phyloP scores from a whole-genome alignment of 495 filamentous ascomycete species.

The Hypomontagnella monticulosa region DNA sequence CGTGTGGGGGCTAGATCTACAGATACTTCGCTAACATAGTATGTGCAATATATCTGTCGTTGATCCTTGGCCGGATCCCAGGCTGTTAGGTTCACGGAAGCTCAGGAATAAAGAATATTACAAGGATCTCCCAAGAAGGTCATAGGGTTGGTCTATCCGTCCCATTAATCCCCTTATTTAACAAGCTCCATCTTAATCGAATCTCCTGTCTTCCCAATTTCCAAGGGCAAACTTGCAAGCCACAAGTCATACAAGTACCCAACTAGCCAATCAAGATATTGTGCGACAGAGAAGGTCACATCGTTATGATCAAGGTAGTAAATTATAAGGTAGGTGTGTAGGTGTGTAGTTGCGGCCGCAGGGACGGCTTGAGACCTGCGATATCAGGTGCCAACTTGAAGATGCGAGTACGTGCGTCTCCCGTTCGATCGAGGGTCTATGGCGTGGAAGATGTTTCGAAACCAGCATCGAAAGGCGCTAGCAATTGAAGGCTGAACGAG shows the following conservation, averaged over 20 bases:
- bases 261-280: not conserved
- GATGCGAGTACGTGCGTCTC: slow-evolving; percentile 43
- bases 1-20: no score
- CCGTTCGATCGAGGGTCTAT: slow-evolving; percentile 14
- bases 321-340: slow-evolving; percentile 2
- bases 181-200: slow-evolving; percentile 9
- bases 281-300: not conserved
- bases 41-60: not conserved
- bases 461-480: slow-evolving; percentile 16
- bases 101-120: slow-evolving; percentile 1
- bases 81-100: slow-evolving; percentile 2
- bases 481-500: slow-evolving; percentile 12
- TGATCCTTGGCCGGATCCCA: no score
- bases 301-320: slow-evolving; percentile 4
- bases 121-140: slow-evolving; percentile 16
- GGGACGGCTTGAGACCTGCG: slow-evolving; percentile 5
- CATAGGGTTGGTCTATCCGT: slow-evolving; percentile 9
- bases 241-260: not conserved
- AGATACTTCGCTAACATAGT: not conserved
- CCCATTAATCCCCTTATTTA: not conserved
- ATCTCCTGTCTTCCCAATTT: slow-evolving; percentile 4
- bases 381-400: slow-evolving; percentile 37
- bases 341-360: slow-evolving; percentile 14
- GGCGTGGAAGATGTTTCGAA: slow-evolving; percentile 16
- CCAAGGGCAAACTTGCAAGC: slow-evolving; percentile 14